Base-by-base conservation (phyloP, 2,329 filamentous ascomycete genomes). In the Neopestalotiopsis clavispora region DNA sequence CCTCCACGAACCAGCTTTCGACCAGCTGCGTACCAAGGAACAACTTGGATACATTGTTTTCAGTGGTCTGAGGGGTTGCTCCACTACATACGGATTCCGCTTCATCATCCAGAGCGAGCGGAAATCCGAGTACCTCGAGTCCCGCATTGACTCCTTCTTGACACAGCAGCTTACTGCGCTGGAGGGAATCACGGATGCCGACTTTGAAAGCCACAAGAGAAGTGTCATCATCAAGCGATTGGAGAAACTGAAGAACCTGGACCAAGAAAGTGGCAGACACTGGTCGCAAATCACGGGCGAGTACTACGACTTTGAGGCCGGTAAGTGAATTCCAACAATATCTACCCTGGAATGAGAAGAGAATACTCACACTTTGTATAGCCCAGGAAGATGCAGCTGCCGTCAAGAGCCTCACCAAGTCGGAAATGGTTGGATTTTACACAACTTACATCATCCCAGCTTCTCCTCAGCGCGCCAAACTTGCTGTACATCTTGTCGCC, bases 41-140 rank as follows among this genome's bases (percentile, higher is more conserved):
- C 95, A 99, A 81, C 91, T 99, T 6, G 96, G 96, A 13, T 99
- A 99, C 75, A 93, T 99, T 66, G 95, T 99, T 0, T 97, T 95
- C 81, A 95, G 93, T 63, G 93, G 94, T 34, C 86, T 90, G 12
- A 86, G 91, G 52, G 87, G 88, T 66, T 89, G 92, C 67, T 84
- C 90, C n/a, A 94, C 92, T 0, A 95, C 92, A 0, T 91, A 94
- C 75, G 94, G 93, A 1, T 96, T 96, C 80, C 89, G 95, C 5
- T 92, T 99, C 72, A 88, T 98, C 71, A 94, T 99, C 38, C 96
- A 99, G 83, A 97, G 94, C 77, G 95, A 99, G 81, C 92, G 92
- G 77, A 90, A 91, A 2, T 92, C 93, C 0, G 86, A 91, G 57
- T 98, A 97, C 76, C 84, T 99, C 2, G 95, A 98, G 77, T 88